phyloP scores from a whole-genome alignment of 768 basidiomycete species.

The Panaeolus cyanescens region DNA sequence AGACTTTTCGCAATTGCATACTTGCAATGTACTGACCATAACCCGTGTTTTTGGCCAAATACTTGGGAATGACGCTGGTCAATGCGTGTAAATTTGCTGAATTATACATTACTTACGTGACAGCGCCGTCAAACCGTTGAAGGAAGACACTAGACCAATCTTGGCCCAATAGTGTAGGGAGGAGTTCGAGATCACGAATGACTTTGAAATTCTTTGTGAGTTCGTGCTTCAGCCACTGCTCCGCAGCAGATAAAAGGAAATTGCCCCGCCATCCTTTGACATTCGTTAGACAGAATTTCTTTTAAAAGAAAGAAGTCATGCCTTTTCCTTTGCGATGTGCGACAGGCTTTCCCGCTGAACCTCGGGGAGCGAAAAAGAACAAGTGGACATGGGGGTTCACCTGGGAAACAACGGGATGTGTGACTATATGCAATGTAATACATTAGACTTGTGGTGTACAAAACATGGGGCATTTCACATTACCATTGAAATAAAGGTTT shows the following conservation, averaged over 20 bases:
- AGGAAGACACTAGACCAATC: constrained; percentile 98
- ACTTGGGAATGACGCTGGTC: constrained; percentile 31
- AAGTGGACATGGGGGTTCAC: constrained; percentile 92
- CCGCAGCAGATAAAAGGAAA: constrained; percentile 87
- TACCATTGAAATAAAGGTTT: constrained; percentile 89
- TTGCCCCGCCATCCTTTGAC: constrained; percentile 89
- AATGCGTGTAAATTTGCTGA: not conserved
- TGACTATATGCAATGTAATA: constrained; percentile 51
- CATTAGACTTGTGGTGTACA: not conserved
- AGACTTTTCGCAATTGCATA: not conserved
- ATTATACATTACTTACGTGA: constrained; percentile 65
- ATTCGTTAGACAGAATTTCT: constrained; percentile 17
- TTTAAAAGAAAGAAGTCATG: constrained; percentile 17
- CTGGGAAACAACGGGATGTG: constrained; percentile 92
- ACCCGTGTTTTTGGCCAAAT: constrained; percentile 87
- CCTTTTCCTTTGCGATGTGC: constrained; percentile 94
- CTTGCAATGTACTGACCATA: constrained; percentile 44
- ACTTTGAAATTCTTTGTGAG: constrained; percentile 97
- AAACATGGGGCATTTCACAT: not conserved
- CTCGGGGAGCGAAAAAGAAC: constrained; percentile 92
- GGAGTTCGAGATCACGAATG: constrained; percentile 93
- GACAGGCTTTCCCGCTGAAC: constrained; percentile 90
- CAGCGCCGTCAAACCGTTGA: constrained; percentile 87
- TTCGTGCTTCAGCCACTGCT: constrained; percentile 95
- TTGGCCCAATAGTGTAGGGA: constrained; percentile 89